Evolutionary conservation across 495 filamentous ascomycete species (phyloP), one percentile per base, ranked within the genome.

Genomic region (Chaetomidium leptoderma): DNA sequence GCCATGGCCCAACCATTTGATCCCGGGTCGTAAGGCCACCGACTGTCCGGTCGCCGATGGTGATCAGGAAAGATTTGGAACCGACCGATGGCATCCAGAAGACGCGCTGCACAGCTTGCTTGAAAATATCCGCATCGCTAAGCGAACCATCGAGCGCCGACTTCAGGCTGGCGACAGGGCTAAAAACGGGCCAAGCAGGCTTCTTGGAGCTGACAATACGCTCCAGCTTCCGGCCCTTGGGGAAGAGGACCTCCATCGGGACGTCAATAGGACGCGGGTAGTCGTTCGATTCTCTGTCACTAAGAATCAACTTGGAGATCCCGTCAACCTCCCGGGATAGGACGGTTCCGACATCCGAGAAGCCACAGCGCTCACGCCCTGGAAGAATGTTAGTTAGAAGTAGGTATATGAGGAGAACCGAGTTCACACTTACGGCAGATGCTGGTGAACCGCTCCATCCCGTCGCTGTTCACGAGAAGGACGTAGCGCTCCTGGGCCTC

Each of bases 401-500:
- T 17, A 5, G 17, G 29, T 39, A 26, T 58, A 29, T n/a, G 21
- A 26, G 33, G 32, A 48, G 43, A 23, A 23, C 35, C 46, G 40
- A 53, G 75, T 76, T 73, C 69, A 79, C 78, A 76, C 77, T 73
- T 70, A 79, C 78, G 73, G 60, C 88, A 89, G 62, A 97, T 96
- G 47, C 80, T 81, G 40, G 85, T 86, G 73, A 97, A 97, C 29
- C 81, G 84, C 59, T 91, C 89, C 66, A 97, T 82, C 32, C 83
- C 76, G 3, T 91, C 86, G 53, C 81, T 80, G 33, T 89, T 87
- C 58, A 98, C 82, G 11, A 91, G 81, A 62, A 97, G 68, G 17
- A 97, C 93, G 62, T 97, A 98, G 66, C 93, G 79, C 72, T 98
- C 93, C 64, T 98, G 93, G 2, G 93, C 95, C 64, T 97, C 92